These are phyloP conservation scores for Vachellia pachyceras DNA, from an alignment of 306 rosid species.

Conservation along the genomic window DNA sequence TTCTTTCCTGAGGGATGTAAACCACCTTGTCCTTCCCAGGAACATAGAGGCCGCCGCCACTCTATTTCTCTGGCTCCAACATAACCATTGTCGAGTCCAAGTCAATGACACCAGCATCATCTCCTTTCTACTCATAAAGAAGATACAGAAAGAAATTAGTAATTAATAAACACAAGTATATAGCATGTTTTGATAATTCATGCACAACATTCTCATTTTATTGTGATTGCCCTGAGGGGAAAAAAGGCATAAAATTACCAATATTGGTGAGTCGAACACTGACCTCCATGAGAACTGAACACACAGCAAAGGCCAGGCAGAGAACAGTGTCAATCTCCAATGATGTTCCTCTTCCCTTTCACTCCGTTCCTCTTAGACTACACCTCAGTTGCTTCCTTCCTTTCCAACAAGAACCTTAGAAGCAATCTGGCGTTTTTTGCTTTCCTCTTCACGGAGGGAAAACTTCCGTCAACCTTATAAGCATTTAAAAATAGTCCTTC, in stretches of 20 bases:
- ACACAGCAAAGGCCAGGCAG: too few relatives aligned
- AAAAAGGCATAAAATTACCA: not conserved
- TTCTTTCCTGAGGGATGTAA: slow-evolving; percentile 71
- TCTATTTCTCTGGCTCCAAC: slow-evolving; percentile 67
- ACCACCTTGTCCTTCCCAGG: slow-evolving; percentile 82
- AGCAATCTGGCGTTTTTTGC: not conserved
- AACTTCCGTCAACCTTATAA: not conserved
- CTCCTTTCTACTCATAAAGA: slow-evolving; percentile 53
- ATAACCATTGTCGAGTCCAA: slow-evolving; percentile 57
- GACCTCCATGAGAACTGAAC: slow-evolving; percentile 36
- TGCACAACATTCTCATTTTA: not conserved
- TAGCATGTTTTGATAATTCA: not conserved
- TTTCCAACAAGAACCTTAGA: not conserved
- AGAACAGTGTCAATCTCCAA: not conserved
- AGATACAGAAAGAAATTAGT: not conserved
- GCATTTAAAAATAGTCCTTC: not conserved
- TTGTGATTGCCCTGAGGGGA: not conserved
- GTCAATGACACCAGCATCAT: slow-evolving; percentile 53
- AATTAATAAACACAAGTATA: not conserved
- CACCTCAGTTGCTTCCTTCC: not conserved
- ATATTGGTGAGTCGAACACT: not conserved
- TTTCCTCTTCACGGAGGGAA: not conserved
- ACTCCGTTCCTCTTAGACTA: not conserved
- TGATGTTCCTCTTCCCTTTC: not conserved
- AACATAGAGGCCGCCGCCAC: slow-evolving; percentile 66